Evolutionary conservation across 352 stramenopile species (phyloP).

Genomic region (Phytophthora cajani): DNA sequence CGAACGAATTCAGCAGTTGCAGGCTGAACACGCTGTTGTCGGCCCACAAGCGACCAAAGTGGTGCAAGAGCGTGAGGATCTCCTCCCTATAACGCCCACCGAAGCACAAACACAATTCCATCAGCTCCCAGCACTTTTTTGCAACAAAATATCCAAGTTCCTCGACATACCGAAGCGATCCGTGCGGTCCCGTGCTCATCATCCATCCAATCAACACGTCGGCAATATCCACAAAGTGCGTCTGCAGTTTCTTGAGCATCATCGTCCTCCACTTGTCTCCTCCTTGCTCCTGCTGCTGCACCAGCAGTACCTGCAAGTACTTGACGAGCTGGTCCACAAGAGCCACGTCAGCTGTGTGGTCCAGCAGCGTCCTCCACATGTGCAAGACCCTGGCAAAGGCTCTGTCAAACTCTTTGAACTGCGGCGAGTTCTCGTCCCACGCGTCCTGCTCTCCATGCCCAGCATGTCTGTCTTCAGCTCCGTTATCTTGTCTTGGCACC

Average conservation of each 20-base stretch:
- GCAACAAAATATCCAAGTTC: neutral
- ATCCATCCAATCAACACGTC: constrained; percentile 76
- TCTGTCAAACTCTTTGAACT: constrained; percentile 61
- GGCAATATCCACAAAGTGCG: constrained; percentile 76
- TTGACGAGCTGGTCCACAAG: constrained; percentile 53
- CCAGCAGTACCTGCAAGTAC: constrained; percentile 38
- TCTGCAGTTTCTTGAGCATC: constrained; percentile 56
- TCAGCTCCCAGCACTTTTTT: neutral
- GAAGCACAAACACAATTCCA: neutral
- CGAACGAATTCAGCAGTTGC: constrained; percentile 69
- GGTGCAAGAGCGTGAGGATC: constrained; percentile 56
- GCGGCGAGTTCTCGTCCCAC: constrained; percentile 47
- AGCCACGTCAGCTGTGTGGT: constrained; percentile 49
- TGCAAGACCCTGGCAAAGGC: constrained; percentile 43
- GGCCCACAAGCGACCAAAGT: constrained; percentile 59
- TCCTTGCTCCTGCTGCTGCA: constrained; percentile 18
- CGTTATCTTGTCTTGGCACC: constrained; percentile 25
- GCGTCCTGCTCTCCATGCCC: neutral
- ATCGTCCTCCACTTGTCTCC: constrained; percentile 33
- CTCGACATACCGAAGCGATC: constrained; percentile 42
- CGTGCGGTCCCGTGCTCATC: constrained; percentile 50
- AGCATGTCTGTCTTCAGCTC: neutral
- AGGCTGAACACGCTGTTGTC: constrained; percentile 79
- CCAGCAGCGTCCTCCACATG: constrained; percentile 58
- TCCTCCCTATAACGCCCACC: constrained; percentile 40